A percentile compares a stretch with the other conserved stretches of the same genome.
Conservation (phyloP, 768 basidiomycete genomes). For the Phaeolepiota aurea region DNA sequence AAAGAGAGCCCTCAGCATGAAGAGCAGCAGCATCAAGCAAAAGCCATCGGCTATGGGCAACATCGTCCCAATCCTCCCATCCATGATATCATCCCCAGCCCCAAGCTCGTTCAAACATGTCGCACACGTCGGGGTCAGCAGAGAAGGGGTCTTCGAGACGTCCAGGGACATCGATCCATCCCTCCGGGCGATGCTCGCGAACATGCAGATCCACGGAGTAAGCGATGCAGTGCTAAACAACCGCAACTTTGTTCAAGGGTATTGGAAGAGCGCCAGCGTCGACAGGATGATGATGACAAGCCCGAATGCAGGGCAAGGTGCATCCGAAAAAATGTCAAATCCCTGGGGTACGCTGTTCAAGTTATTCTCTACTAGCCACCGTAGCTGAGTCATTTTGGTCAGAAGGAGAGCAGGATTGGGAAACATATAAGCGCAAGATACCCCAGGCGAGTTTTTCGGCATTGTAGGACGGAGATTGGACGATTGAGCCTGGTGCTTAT, state of each 20-base stretch:
- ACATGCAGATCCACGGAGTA: slow-evolving; percentile 20
- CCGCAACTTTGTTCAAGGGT: not conserved
- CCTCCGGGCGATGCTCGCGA: slow-evolving; percentile 37
- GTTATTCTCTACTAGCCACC: too few species aligned
- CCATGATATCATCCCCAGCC: slow-evolving; percentile 49
- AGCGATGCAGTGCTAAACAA: not conserved
- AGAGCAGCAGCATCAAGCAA: slow-evolving; percentile 24
- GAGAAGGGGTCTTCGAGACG: slow-evolving; percentile 41
- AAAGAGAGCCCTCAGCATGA: slow-evolving; percentile 18
- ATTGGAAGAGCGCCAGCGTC: not conserved
- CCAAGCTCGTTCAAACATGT: slow-evolving; percentile 60
- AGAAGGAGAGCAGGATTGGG: too few species aligned
- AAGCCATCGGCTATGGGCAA: slow-evolving; percentile 10
- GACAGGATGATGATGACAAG: not conserved
- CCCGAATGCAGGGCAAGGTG: too few species aligned
- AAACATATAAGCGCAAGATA: too few species aligned
- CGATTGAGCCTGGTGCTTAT: too few species aligned
- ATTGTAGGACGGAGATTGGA: too few species aligned
- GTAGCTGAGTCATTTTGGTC: too few species aligned
- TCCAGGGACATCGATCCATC: slow-evolving; percentile 44
- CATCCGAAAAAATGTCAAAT: too few species aligned
- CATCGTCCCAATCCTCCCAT: slow-evolving; percentile 22
- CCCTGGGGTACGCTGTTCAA: too few species aligned
- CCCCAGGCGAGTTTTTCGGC: slow-evolving; percentile 1
- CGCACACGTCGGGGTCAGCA: slow-evolving; percentile 53